Percentiles rank a stretch among this genome's conserved stretches.
Evolutionary conservation across 2,329 filamentous ascomycete species (phyloP).

Genomic region (Aspergillus aculeatinus): DNA sequence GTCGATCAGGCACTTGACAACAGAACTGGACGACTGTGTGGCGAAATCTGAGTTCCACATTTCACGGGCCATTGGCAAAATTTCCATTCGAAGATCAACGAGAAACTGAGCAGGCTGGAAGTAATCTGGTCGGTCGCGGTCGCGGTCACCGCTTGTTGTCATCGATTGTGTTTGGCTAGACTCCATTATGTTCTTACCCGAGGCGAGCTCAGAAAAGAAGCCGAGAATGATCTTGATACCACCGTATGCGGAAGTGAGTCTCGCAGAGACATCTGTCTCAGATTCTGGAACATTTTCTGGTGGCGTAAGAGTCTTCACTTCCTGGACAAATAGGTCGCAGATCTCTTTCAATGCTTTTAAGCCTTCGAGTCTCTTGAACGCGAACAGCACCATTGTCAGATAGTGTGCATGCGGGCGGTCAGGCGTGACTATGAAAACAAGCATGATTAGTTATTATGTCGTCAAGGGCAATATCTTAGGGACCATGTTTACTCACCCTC

Average conservation of each 20-base stretch:
- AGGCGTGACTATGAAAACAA: constrained; percentile 38
- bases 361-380: constrained; percentile 80
- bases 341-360: constrained; percentile 72
- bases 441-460: constrained; percentile 9
- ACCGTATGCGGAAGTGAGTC: constrained; percentile 54
- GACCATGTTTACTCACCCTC: constrained; percentile 53
- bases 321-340: constrained; percentile 65
- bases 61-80: constrained; percentile 71
- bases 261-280: constrained; percentile 42
- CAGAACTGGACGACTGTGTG: constrained; percentile 73
- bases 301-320: constrained; percentile 52
- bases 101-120: constrained; percentile 74
- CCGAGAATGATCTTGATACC: constrained; percentile 80
- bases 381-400: constrained; percentile 73
- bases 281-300: constrained; percentile 41
- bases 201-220: constrained; percentile 74
- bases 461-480: background rate
- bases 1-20: constrained; percentile 76
- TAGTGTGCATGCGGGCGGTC: constrained; percentile 52
- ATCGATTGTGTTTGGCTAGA: constrained; percentile 62
- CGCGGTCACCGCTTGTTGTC: constrained; percentile 50
- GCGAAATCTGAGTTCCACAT: constrained; percentile 85
- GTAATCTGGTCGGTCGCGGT: constrained; percentile 58
- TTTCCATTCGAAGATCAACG: constrained; percentile 77
- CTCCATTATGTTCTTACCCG: constrained; percentile 77